A percentile compares a stretch with the other conserved stretches of the same genome.
phyloP scores from a whole-genome alignment of 495 filamentous ascomycete genomes.

The Copromyces sp. region DNA sequence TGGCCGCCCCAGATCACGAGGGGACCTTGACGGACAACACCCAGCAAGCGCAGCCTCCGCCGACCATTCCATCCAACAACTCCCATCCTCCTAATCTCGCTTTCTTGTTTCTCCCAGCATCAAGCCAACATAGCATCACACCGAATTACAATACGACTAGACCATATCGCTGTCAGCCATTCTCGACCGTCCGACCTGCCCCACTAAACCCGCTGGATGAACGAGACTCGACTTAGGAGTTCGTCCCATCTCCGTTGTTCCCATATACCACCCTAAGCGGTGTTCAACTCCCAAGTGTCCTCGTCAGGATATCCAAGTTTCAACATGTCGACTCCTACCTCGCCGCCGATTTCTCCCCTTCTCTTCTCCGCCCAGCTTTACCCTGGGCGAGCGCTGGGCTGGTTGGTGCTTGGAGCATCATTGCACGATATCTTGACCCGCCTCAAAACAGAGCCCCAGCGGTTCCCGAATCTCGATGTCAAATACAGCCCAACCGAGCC shows the following conservation, averaged over 20 bases:
- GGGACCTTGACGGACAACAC: neutral
- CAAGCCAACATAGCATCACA: neutral
- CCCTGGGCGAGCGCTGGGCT: conserved; percentile 68
- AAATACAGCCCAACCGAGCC: conserved; percentile 62
- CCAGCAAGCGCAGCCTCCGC: neutral
- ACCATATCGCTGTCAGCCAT: neutral
- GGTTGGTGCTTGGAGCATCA: conserved; percentile 78
- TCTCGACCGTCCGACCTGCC: neutral
- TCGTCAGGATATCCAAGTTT: neutral
- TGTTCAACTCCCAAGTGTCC: neutral
- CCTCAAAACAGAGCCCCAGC: conserved; percentile 71
- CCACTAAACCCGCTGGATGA: neutral
- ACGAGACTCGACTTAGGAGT: neutral
- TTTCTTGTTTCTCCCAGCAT: neutral
- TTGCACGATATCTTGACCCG: conserved; percentile 79
- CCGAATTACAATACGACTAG: neutral
- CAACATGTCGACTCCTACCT: conserved; percentile 42
- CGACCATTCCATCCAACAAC: neutral
- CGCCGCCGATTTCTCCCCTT: conserved; percentile 58
- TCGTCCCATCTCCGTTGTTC: neutral
- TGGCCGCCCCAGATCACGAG: neutral
- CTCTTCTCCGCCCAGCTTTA: conserved; percentile 58
- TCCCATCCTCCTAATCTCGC: neutral
- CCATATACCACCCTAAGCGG: neutral
- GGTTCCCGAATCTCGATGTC: conserved; percentile 74